phyloP scores from a whole-genome alignment of 1,139 yeast species.

The Scheffersomyces stambukii region DNA sequence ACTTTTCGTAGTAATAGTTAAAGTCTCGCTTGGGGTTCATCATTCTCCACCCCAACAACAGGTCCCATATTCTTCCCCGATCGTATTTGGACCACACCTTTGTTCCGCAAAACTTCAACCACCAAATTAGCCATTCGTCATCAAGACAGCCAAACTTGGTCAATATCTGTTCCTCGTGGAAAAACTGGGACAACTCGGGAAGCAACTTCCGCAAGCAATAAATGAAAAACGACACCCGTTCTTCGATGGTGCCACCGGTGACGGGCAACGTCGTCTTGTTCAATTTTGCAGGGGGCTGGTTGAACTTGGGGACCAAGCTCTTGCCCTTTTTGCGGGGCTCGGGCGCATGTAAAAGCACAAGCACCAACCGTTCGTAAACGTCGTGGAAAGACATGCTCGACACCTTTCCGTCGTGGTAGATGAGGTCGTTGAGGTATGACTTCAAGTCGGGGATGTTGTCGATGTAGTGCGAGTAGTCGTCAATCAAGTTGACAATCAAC shows the following conservation, averaged over 20 bases:
- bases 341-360: constrained; percentile 70
- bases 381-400: constrained; percentile 54
- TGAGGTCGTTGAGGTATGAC: constrained; percentile 20
- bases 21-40: constrained; percentile 31
- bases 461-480: constrained; percentile 47
- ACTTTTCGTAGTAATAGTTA: constrained; percentile 30
- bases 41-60: constrained; percentile 74
- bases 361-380: constrained; percentile 69
- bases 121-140: constrained; percentile 92
- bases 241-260: constrained; percentile 66
- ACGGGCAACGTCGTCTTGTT: constrained; percentile 42
- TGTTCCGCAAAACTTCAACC: constrained; percentile 92
- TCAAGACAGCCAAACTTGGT: constrained; percentile 60
- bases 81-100: constrained; percentile 80
- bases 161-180: constrained; percentile 77
- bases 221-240: constrained; percentile 69
- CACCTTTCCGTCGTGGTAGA: constrained; percentile 21
- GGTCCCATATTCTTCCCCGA: constrained; percentile 88
- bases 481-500: constrained; percentile 34
- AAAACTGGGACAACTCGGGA: constrained; percentile 74
- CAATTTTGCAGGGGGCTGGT: constrained; percentile 16
- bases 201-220: constrained; percentile 57
- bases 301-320: constrained; percentile 1
- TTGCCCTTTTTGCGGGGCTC: constrained; percentile 8
- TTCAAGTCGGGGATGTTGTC: constrained; percentile 28